These are phyloP conservation scores for Triangularia verruculosa DNA, from an alignment of 2,329 filamentous ascomycete genomes.

Conservation along the genomic window DNA sequence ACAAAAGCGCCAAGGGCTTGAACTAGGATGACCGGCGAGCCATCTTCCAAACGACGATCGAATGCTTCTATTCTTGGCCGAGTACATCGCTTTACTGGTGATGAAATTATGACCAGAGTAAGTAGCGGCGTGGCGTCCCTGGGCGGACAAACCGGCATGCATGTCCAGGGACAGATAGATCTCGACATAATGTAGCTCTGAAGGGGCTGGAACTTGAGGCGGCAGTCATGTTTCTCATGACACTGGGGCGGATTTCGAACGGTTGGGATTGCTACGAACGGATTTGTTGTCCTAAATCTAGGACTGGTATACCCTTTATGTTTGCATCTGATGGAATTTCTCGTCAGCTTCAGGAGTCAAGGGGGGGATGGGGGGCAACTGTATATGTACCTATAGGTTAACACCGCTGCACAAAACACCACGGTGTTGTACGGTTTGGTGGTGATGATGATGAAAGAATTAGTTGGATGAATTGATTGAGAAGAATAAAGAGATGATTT, in stretches of 20 bases:
- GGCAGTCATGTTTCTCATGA: neutral
- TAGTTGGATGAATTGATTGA: no score
- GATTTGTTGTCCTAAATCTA: neutral
- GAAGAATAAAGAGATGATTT: no score
- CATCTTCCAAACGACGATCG: neutral
- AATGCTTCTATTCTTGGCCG: neutral
- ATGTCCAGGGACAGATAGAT: no score
- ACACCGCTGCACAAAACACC: neutral
- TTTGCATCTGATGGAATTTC: neutral
- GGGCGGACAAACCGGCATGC: neutral
- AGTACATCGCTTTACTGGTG: neutral
- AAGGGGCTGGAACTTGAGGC: neutral
- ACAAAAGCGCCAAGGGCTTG: neutral
- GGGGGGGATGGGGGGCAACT: neutral
- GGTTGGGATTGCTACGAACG: neutral
- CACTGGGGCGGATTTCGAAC: neutral
- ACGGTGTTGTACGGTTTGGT: neutral
- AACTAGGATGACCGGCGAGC: neutral
- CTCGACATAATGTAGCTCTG: neutral
- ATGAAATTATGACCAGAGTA: neutral
- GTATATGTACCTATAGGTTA: neutral
- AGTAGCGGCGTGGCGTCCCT: neutral
- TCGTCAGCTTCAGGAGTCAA: neutral
- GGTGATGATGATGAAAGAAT: neutral
- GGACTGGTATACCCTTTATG: neutral